phyloP scores from a whole-genome alignment of 805 yeast genomes.

The Yamadazyma tumulicola region DNA sequence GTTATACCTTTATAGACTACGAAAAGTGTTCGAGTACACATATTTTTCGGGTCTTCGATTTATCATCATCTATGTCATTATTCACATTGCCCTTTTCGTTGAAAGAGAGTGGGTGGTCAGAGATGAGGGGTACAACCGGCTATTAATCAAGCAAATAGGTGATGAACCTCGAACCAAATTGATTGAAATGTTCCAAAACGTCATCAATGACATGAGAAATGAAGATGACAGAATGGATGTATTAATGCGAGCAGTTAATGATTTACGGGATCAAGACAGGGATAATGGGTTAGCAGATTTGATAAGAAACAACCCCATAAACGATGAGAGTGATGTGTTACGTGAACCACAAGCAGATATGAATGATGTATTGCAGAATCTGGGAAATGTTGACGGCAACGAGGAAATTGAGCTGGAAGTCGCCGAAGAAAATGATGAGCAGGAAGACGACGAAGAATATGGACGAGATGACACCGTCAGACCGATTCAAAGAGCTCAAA shows the following conservation, averaged over 20 bases:
- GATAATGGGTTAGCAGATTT: slow-evolving; percentile 4
- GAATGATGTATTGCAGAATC: too few species aligned
- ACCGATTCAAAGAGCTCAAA: not conserved
- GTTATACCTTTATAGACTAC: slow-evolving; percentile 16
- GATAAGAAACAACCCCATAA: slow-evolving; percentile 4
- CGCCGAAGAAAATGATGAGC: not conserved
- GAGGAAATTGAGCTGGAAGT: not conserved
- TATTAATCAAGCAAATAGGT: slow-evolving; percentile 59
- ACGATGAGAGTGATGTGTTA: too few species aligned
- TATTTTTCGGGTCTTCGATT: slow-evolving; percentile 37
- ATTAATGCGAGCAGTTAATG: slow-evolving; percentile 26
- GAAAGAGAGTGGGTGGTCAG: slow-evolving; percentile 69
- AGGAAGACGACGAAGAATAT: not conserved
- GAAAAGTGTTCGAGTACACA: slow-evolving; percentile 26
- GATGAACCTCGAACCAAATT: slow-evolving; percentile 44
- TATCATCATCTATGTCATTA: slow-evolving; percentile 36
- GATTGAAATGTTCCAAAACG: slow-evolving; percentile 34
- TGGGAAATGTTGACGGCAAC: not conserved
- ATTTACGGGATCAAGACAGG: slow-evolving; percentile 9
- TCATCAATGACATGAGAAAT: slow-evolving; percentile 21
- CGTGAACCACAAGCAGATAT: too few species aligned
- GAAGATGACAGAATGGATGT: slow-evolving; percentile 22
- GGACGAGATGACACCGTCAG: not conserved
- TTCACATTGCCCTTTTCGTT: slow-evolving; percentile 47
- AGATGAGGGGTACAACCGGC: slow-evolving; percentile 64